Conservation (phyloP, 192 early-diverging fungal genomes). For the Paraglomus occultum region DNA sequence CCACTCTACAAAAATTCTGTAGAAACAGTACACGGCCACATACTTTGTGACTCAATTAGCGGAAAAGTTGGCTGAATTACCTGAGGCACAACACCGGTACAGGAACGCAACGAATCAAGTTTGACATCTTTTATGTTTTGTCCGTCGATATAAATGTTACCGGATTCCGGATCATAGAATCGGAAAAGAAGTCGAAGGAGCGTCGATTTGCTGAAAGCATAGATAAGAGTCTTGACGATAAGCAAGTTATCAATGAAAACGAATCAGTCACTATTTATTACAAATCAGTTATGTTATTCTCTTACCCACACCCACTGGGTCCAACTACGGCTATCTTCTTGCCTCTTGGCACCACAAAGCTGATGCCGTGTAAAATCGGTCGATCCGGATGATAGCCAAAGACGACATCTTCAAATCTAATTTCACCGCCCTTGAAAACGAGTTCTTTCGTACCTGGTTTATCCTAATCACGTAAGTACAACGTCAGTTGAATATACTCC, state of each 20-base stretch:
- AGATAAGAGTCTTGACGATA: constrained; percentile 47
- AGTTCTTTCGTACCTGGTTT: constrained; percentile 53
- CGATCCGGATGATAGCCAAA: constrained; percentile 85
- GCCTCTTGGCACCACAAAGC: constrained; percentile 83
- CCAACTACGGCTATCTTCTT: constrained; percentile 90
- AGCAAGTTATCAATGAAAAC: constrained; percentile 45
- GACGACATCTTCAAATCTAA: constrained; percentile 81
- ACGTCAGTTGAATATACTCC: too few species aligned
- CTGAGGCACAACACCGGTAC: constrained; percentile 89
- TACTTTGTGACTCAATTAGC: background rate
- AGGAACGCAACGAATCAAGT: constrained; percentile 73
- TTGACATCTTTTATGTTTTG: constrained; percentile 78
- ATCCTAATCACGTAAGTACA: constrained; percentile 36
- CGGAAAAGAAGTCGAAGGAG: constrained; percentile 85
- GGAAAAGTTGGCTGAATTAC: constrained; percentile 11
- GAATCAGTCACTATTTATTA: constrained; percentile 35
- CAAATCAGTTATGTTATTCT: constrained; percentile 27
- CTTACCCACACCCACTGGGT: constrained; percentile 86
- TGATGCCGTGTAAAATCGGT: constrained; percentile 60
- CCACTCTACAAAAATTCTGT: background rate
- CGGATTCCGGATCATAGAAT: constrained; percentile 85
- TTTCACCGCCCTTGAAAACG: constrained; percentile 67
- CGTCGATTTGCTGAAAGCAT: constrained; percentile 73
- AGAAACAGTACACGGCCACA: background rate
- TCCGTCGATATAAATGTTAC: constrained; percentile 82